Percentiles rank a stretch among this genome's conserved stretches.
These are phyloP conservation scores for Arabidopsis lyrata DNA, from an alignment of 441 rosid genomes.

Conservation along the genomic window DNA sequence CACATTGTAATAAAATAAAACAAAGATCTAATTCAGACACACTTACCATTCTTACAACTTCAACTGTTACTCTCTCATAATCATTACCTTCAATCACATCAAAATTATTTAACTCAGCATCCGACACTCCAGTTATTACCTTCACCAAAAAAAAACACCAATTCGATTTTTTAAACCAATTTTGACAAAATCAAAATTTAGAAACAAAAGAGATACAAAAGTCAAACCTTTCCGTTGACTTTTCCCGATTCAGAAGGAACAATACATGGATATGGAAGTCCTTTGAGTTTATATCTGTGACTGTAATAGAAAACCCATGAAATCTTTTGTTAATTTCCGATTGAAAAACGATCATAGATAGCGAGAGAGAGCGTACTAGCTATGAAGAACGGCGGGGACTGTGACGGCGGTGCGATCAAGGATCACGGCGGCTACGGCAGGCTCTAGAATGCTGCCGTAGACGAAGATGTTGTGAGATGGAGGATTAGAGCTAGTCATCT, in stretches of 20 bases:
- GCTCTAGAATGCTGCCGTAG: constrained; percentile 78
- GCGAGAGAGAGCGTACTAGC: constrained; percentile 52
- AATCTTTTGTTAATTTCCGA: not conserved
- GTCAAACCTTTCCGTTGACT: constrained; percentile 65
- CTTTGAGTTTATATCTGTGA: constrained; percentile 79
- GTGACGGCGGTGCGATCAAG: constrained; percentile 66
- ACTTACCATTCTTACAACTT: constrained; percentile 60
- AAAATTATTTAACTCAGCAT: constrained; percentile 49
- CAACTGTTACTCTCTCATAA: constrained; percentile 63
- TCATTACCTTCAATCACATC: constrained; percentile 77
- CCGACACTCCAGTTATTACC: constrained; percentile 61
- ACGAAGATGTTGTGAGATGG: constrained; percentile 69
- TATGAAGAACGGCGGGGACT: constrained; percentile 64
- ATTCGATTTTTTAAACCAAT: not conserved
- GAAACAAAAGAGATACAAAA: not conserved
- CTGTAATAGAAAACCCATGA: constrained; percentile 49
- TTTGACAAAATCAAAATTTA: not conserved
- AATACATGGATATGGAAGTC: constrained; percentile 83
- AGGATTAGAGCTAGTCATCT: constrained; percentile 30
- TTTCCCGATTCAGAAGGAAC: constrained; percentile 58
- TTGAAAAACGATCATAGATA: not conserved
- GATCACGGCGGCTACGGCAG: constrained; percentile 73
- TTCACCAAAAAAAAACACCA: constrained; percentile 4
- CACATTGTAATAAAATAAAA: not conserved
- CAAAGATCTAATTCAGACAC: constrained; percentile 1